Conservation (phyloP, 164 flowering plant species). For the Brasenia schreberi region DNA sequence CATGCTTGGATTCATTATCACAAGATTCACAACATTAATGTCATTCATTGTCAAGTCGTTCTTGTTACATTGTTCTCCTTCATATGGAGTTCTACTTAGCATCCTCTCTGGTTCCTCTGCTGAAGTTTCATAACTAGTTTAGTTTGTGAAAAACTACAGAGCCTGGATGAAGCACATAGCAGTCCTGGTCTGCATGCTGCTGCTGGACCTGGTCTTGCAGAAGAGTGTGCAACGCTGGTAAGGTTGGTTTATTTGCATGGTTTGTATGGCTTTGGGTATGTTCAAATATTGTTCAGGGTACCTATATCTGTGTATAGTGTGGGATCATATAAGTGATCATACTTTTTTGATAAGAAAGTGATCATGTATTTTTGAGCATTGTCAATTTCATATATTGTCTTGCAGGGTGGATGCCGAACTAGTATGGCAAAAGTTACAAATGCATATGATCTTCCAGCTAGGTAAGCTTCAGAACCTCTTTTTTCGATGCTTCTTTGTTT, state of each 20-base stretch:
- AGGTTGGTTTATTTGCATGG: constrained; percentile 3
- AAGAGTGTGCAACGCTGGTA: constrained; percentile 88
- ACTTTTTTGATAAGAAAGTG: too few relatives aligned
- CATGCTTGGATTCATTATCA: too few relatives aligned
- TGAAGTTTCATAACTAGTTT: too few relatives aligned
- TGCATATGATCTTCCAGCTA: constrained; percentile 95
- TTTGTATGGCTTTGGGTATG: background rate
- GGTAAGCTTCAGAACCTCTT: constrained; percentile 28
- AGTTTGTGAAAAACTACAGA: constrained; percentile 18
- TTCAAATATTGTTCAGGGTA: background rate
- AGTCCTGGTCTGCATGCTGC: constrained; percentile 97
- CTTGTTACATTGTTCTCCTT: too few relatives aligned
- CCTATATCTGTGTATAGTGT: too few relatives aligned
- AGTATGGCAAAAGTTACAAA: constrained; percentile 98
- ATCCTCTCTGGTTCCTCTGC: too few relatives aligned
- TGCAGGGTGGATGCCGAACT: constrained; percentile 95
- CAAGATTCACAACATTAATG: too few relatives aligned
- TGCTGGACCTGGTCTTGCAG: constrained; percentile 97
- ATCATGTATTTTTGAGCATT: too few relatives aligned
- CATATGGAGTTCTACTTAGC: too few relatives aligned
- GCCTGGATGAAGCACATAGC: constrained; percentile 91
- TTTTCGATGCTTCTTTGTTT: background rate
- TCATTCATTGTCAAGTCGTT: too few relatives aligned
- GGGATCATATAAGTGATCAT: background rate
- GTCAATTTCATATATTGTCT: background rate